Percentiles rank a stretch among this genome's conserved stretches.
Evolutionary conservation across 768 basidiomycete genomes (phyloP).

Genomic region (Russula olivacea): DNA sequence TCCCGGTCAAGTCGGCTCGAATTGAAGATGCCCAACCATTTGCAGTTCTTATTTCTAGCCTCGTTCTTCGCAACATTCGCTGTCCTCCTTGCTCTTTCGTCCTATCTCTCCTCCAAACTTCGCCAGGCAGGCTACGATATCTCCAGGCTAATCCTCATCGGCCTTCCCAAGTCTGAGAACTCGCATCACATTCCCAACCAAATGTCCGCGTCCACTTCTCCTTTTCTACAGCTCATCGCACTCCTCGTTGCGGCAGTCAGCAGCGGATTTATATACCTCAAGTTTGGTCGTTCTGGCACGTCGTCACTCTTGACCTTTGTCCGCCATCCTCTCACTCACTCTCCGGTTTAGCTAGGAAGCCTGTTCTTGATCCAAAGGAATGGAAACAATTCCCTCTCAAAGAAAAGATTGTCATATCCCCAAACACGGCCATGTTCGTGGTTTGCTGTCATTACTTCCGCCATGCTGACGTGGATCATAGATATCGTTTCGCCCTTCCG

Average conservation of each 20-base stretch:
- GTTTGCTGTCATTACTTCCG: slow-evolving; percentile 4
- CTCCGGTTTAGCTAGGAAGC: slow-evolving; percentile 48
- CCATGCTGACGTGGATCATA: slow-evolving; percentile 31
- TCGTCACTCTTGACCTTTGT: slow-evolving; percentile 11
- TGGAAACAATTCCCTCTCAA: slow-evolving; percentile 82
- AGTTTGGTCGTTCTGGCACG: slow-evolving; percentile 40
- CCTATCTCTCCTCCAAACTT: slow-evolving; percentile 41
- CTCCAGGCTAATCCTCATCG: slow-evolving; percentile 56
- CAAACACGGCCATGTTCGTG: slow-evolving; percentile 92
- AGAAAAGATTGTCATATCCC: slow-evolving; percentile 79
- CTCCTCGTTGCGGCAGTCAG: slow-evolving; percentile 47
- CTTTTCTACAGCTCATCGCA: slow-evolving; percentile 44
- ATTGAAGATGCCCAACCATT: slow-evolving; percentile 47
- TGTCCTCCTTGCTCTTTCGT: slow-evolving; percentile 42
- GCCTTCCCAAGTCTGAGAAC: slow-evolving; percentile 38
- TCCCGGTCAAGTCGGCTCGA: background rate
- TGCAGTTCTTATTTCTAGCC: slow-evolving; percentile 50
- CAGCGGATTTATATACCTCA: slow-evolving; percentile 48
- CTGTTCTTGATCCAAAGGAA: slow-evolving; percentile 62
- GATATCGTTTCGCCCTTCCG: slow-evolving; percentile 89
- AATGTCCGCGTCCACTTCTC: slow-evolving; percentile 16
- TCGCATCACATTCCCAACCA: slow-evolving; percentile 9
- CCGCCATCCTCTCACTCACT: background rate
- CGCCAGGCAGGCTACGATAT: slow-evolving; percentile 51
- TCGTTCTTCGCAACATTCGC: slow-evolving; percentile 46